Percentiles rank a stretch among this genome's conserved stretches.
phyloP scores from a whole-genome alignment of 1,284 basidiomycete species.

The Ceratobasidium sp. region DNA sequence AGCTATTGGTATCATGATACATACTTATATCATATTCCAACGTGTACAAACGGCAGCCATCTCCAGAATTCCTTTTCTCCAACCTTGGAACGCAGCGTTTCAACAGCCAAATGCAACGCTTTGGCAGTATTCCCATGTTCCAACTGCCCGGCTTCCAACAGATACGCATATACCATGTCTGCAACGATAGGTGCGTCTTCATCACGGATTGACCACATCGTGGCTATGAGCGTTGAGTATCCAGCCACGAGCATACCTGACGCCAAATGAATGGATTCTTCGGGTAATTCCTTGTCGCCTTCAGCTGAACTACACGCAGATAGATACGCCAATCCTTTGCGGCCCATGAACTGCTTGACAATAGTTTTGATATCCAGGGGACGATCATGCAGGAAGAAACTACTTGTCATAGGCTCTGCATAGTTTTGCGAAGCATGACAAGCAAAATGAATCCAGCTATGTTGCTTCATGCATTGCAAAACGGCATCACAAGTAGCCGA shows the following conservation, averaged over 20 bases:
- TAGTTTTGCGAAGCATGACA: conserved; percentile 2
- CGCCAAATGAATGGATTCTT: conserved; percentile 31
- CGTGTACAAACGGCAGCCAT: conserved; percentile 11
- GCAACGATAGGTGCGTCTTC: conserved; percentile 15
- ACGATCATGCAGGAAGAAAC: background rate
- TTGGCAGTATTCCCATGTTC: background rate
- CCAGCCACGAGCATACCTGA: conserved; percentile 17
- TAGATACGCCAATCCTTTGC: background rate
- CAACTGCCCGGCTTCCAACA: background rate
- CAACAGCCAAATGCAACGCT: background rate
- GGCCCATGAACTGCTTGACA: background rate
- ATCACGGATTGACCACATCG: conserved; percentile 35
- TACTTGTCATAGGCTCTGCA: background rate
- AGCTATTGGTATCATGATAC: background rate
- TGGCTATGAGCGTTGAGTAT: conserved; percentile 1
- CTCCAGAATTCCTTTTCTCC: background rate
- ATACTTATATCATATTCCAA: background rate
- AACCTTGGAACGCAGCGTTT: background rate
- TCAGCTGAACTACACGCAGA: conserved; percentile 23
- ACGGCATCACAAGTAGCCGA: background rate
- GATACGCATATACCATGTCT: background rate
- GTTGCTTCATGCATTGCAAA: background rate
- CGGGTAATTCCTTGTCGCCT: conserved; percentile 10
- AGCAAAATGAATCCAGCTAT: conserved; percentile 7
- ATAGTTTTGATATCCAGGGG: background rate